Evolutionary conservation across 73 alveolate species (phyloP), one percentile per base, ranked within the genome.

Genomic region (Effrenium voratum): DNA sequence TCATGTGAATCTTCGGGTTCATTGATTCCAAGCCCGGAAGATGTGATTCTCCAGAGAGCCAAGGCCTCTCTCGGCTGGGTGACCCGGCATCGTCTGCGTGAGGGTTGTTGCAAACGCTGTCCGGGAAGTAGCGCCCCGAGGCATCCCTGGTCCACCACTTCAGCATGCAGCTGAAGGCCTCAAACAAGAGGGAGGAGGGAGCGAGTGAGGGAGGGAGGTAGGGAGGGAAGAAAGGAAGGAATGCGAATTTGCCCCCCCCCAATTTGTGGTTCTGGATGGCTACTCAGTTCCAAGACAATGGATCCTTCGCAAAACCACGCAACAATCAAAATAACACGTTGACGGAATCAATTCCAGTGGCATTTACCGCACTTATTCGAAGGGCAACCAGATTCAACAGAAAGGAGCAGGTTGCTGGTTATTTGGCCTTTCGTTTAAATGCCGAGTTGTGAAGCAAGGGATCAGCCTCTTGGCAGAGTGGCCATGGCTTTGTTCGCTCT

Each of bases 91-190:
- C 97, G 22, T 36, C 85, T 3, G 55, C 5, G 87, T 90, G 97
- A 43, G 97, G 97, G 75, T 90, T 90, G 87, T 70, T 90, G 43
- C 87, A 90, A 45, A 90, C 60, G 86, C 97, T 90, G 97, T 90
- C 97, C 70, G 68, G 41, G 87, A 90, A 26, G 87, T 90, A 90
- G 40, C 68, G 86, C 46, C 73, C 97, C 8, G 87, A 22, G 1
- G 82, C 86, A 19, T 45, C 73, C 30, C 97, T 86, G 16, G 87
- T 86, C 97, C 97, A 90, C 97, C 97, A 90, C 87, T 90, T 90
- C 81, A 90, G 70, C 63, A 90, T 16, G 38, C 97, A 90, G 52
- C 97, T 77, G 80, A 68, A 90, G 55, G 97, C 97, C 97, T 90
- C 44, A n/a, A 12, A 52, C 19, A 52, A 19, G 63, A 19, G 8